Evolutionary conservation across 352 stramenopile genomes (phyloP), one percentile per base, ranked within the genome.

Genomic region (Pythium utonaiense): DNA sequence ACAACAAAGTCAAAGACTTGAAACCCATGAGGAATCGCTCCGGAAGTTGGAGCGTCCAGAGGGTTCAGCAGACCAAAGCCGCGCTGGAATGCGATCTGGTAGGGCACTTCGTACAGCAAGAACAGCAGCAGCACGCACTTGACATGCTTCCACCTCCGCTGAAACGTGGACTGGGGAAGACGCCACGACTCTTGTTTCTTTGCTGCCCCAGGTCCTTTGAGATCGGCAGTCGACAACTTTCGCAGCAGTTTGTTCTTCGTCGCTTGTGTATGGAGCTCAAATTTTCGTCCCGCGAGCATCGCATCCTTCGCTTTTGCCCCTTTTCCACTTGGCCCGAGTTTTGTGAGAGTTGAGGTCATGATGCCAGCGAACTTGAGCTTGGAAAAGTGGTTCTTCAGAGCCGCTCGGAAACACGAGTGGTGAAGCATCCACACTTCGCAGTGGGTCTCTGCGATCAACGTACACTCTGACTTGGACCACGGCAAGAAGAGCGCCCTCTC

Each of bases 351-450:
- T 57, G 17, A 40, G 3, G 76, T 36, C 34, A 84, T 44, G 36
- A 86, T 65, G 3, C 73, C 71, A 14, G 73, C 74, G 44, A 78
- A 79, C 27, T 80, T 78, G 30, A 82, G 19, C 44, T 80, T 79
- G n/a, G 74, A 75, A 40, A 81, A 88, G 25, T 88, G 78, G 33
- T 80, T 78, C 6, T 66, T 67, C 19, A 86, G 40, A 7, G 78
- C 78, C 8, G 66, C 47, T 12, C 59, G 53, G 38, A 73, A 73
- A 21, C 49, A 28, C 0, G 6, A 6, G 36, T 60, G 53, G 9
- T 49, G 53, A 13, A 74, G 47, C 8, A 61, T 14, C 67, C 67
- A 74, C 3, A 70, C 49, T 44, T 74, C 67, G 30, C 62, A 71
- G 57, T 63, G 60, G 13, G 63, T 56, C 17, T 74, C 67, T 16